A percentile compares a stretch with the other conserved stretches of the same genome.
These are phyloP conservation scores for Lignosus rhinocerotis DNA, from an alignment of 1,284 basidiomycete genomes.

Conservation along the genomic window DNA sequence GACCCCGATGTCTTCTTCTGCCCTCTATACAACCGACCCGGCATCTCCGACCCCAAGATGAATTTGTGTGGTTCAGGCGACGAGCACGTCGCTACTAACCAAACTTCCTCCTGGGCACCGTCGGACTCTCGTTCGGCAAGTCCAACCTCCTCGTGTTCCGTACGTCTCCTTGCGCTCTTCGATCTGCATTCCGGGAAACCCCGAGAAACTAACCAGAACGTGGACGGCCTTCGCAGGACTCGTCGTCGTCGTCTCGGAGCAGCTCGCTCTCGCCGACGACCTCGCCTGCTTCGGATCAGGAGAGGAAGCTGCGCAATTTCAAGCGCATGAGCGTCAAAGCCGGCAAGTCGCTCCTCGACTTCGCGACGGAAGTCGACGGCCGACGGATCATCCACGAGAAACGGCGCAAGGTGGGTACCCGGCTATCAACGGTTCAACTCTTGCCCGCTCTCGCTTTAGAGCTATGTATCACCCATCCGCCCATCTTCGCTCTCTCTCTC, in stretches of 20 bases:
- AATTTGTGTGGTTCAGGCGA: slow-evolving; percentile 3
- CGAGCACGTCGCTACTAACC: not conserved
- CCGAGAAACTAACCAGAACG: not conserved
- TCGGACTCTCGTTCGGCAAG: not conserved
- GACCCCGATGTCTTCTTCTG: slow-evolving; percentile 23
- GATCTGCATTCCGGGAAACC: not conserved
- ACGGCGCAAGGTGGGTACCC: slow-evolving; percentile 9
- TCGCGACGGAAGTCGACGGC: slow-evolving; percentile 17
- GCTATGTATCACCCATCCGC: not conserved
- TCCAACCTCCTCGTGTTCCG: slow-evolving; percentile 4
- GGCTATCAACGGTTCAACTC: not conserved
- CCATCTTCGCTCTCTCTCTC: not conserved
- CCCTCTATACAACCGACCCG: slow-evolving; percentile 19
- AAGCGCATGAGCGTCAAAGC: slow-evolving; percentile 14
- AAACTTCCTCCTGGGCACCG: not conserved
- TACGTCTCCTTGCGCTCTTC: slow-evolving; percentile 1
- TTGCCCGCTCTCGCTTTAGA: not conserved
- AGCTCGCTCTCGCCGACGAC: not conserved
- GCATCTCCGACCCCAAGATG: slow-evolving; percentile 14
- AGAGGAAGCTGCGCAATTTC: slow-evolving; percentile 12
- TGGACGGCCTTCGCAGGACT: not conserved
- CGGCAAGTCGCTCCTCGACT: slow-evolving; percentile 17
- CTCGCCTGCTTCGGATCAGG: not conserved
- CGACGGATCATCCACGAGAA: slow-evolving; percentile 12
- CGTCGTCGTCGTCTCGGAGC: not conserved